Evolutionary conservation across 345 rosid species (phyloP), one percentile per base, ranked within the genome.

Genomic region (Anastatica hierochuntica): DNA sequence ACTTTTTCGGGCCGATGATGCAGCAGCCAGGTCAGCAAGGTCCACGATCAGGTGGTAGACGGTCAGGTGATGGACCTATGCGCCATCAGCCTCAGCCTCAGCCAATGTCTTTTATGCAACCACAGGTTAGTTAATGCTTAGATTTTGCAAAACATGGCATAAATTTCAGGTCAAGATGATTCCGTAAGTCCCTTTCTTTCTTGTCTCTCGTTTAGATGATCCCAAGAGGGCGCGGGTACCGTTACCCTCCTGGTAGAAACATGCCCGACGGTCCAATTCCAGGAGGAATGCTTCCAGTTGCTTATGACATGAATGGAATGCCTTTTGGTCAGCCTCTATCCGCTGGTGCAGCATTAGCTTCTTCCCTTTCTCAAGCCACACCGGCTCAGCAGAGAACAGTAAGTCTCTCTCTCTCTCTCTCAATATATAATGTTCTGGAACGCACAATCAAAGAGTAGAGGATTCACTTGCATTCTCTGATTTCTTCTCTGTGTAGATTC

Each of bases 11-110:
- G 33, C 95, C 96, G 0, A 84, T 87, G 95, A 95, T 80, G 65
- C 98, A 77, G 2, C 33, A 29, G 73, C 95, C 76, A 50, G 94
- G 95, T 10, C 98, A 84, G 64, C 97, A 83, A 68, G 83, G 87
- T 6, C 95, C 76, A 59, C 85, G 90, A 20, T 88, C 94, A 56
- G 85, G 94, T 38, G 90, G 94, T 14, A 74, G 96, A 60, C 74
- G 90, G 33, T 67, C 83, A 17, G 92, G 88, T 33, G 77, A 67
- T 60, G 82, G 77, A 51, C 88, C 69, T 2, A 51, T 69, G 60
- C 73, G 76, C 63, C 96, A 70, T 62, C 96, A 72, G 31, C 87
- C 82, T 68, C 98, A 84, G 71, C 98, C 27, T 6, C 33, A 84
- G 60, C 85, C 83, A 52, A 71, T 79, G 47, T 90, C 94, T 8